Base-by-base conservation (phyloP, 176 grass and related monocot genomes). In the Oryza australiensis region DNA sequence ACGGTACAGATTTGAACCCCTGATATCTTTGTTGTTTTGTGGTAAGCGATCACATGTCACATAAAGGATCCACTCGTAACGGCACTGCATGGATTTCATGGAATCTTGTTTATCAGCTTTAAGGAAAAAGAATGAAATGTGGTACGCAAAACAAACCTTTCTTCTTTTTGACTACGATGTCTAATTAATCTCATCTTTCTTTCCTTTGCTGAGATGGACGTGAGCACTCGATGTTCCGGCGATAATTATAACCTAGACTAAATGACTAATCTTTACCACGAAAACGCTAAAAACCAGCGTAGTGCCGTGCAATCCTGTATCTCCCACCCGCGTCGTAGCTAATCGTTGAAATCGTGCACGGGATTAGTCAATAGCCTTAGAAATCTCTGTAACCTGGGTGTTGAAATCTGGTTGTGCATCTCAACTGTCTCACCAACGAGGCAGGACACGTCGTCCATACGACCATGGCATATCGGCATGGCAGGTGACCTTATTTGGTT, bases 351-450 rank as follows among this genome's bases (percentile, higher is more conserved):
- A 26, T 16, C 67, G 8, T 12, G 3, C 12, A 26, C 13, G 13
- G 5, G 4, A 64, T 27, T 40, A 45, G 57, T 72, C 86, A 14
- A 66, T 3, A 33, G 0, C 8, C 4, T 40, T 24, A 57, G 46
- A 74, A 79, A 79, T 73, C 37, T n/a, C 5, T 41, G 53, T 28
- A 72, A 72, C 40, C 66, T 24, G 4, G 14, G 2, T 24, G 86
- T 34, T 62, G 62, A 79, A 20, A 40, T 43, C 35, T 26, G 35
- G 37, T n/a, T 57, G 59, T 9, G 12, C 11, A 22, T 26, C 16
- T 62, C 12, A 3, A 60, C 34, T 28, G n/a, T 37, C 72, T 70
- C 64, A 12, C 57, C n/a, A 3, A 63, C 46, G 20, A 12, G 13
- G 53, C 59, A 15, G 20, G 9, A 60, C 30, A 67, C 15, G 16